Base-by-base conservation (phyloP, 139 green algal genomes). In the Chlorella sp. region DNA sequence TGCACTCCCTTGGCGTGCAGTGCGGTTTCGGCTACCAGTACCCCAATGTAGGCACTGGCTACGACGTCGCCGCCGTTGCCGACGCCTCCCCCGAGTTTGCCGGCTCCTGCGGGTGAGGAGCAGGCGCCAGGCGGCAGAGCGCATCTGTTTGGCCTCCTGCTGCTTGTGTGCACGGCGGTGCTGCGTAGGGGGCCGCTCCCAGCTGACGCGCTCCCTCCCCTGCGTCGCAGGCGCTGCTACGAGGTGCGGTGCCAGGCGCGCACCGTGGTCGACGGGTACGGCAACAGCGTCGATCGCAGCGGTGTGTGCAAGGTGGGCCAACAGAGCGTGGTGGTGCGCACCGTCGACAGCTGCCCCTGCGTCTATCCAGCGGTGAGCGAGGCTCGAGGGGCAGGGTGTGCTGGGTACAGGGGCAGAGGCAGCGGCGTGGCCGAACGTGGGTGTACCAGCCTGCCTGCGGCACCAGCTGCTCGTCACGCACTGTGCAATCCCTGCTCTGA, bases 211-310 rank as follows among this genome's bases (percentile, higher is more conserved):
- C 21, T 58, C 17, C 0, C 48, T 58, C 17, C 17, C 17, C 48
- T 58, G 17, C 21, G 17, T 21, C 31, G 62, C 74, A 74, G 74
- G 27, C 74, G 74, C 38, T 84, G 79, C 66, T 84, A 72, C 40
- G 73, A 84, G 64, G 66, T 84, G 35, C 62, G 48, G 23, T 84
- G 79, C 67, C 25, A 72, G 14, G 41, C 42, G 0, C 62, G 51
- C 61, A 42, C 42, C 21, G 8, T 27, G n/a, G 64, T 81, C 15
- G 79, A 84, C 67, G 77, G 77, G 14, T 82, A 82, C 40, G 77
- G 68, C n/a, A 48, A 81, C 35, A 29, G 19, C 51, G 5, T 56
- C 27, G 60, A 56, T 15, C 56, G 73, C 33, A 62, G 31, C 41
- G 55, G 35, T 11, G 58, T 8, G 12, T 82, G 77, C 58, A 43